A percentile compares a stretch with the other conserved stretches of the same genome.
Conservation (phyloP, 192 early-diverging fungal genomes). For the Radiomyces spectabilis region DNA sequence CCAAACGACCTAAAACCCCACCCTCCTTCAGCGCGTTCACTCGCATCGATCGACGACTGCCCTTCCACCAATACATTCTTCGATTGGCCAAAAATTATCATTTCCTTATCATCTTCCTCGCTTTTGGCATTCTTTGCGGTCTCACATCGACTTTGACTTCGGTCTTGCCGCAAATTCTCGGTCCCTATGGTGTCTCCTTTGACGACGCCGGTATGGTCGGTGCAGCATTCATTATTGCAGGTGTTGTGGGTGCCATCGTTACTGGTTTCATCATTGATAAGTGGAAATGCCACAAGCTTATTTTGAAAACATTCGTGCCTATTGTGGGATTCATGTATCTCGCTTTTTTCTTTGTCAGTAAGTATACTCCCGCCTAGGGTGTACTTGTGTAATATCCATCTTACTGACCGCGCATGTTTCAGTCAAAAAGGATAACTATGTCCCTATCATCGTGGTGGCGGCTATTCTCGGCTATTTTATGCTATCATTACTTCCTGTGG, state of each 20-base stretch:
- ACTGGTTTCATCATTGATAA: constrained; percentile 44
- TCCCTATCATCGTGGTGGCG: constrained; percentile 11
- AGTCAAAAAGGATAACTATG: constrained; percentile 28
- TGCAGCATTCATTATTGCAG: constrained; percentile 46
- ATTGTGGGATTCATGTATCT: constrained; percentile 35
- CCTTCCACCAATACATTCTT: constrained; percentile 30
- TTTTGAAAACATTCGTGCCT: constrained; percentile 37
- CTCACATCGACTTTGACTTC: constrained; percentile 41
- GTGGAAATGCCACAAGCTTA: constrained; percentile 42
- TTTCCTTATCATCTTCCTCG: constrained; percentile 38
- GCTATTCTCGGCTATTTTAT: constrained; percentile 25
- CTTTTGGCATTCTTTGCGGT: constrained; percentile 42
- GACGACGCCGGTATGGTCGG: constrained; percentile 49
- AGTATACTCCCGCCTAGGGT: too few relatives aligned
- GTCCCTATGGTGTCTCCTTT: constrained; percentile 33
- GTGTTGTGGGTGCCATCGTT: constrained; percentile 46
- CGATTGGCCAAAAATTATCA: constrained; percentile 32
- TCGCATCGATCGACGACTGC: constrained; percentile 17
- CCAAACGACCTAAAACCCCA: constrained; percentile 36
- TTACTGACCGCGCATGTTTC: too few relatives aligned
- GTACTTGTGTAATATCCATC: too few relatives aligned
- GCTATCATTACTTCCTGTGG: constrained; percentile 23
- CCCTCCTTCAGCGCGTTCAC: constrained; percentile 38
- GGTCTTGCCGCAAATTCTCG: constrained; percentile 36
- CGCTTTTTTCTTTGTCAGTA: constrained; percentile 37